Conservation (phyloP, 495 filamentous ascomycete genomes). For the Hypomontagnella monticulosa region DNA sequence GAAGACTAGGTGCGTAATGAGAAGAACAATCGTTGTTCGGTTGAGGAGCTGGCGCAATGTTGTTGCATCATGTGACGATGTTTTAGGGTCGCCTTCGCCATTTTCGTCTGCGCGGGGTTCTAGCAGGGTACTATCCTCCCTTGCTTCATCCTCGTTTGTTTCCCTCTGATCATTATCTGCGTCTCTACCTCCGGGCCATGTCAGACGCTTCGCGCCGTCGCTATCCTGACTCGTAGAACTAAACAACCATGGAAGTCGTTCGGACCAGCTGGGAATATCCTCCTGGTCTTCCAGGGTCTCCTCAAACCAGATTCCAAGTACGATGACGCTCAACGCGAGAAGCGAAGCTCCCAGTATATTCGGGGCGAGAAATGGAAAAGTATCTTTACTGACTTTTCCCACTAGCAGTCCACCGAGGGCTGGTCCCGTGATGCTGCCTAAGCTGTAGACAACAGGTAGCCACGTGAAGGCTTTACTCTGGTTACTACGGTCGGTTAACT, state of each 20-base stretch:
- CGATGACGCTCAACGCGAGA: conserved; percentile 74
- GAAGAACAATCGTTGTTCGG: conserved; percentile 80
- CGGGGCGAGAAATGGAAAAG: conserved; percentile 86
- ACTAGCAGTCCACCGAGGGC: conserved; percentile 87
- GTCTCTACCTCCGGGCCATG: conserved; percentile 69
- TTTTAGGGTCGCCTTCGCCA: conserved; percentile 43
- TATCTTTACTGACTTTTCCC: conserved; percentile 58
- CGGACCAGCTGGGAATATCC: conserved; percentile 65
- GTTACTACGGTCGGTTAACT: conserved; percentile 94
- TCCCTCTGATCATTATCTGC: conserved; percentile 51
- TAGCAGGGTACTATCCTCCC: conserved; percentile 48
- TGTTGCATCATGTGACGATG: conserved; percentile 49
- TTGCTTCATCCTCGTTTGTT: conserved; percentile 47
- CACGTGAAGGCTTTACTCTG: conserved; percentile 92
- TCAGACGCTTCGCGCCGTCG: conserved; percentile 64
- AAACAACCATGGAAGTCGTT: conserved; percentile 37
- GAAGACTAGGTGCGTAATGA: conserved; percentile 86
- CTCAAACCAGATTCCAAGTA: conserved; percentile 80
- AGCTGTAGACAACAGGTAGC: conserved; percentile 89
- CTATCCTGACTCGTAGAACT: conserved; percentile 24
- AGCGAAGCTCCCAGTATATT: conserved; percentile 80
- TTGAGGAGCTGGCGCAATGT: conserved; percentile 69
- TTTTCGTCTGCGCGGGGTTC: conserved; percentile 45
- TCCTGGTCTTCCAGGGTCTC: conserved; percentile 84
- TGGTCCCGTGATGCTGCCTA: conserved; percentile 93